These are phyloP conservation scores for Scenedesmus sp. DNA, from an alignment of 163 green algal species.

Conservation along the genomic window DNA sequence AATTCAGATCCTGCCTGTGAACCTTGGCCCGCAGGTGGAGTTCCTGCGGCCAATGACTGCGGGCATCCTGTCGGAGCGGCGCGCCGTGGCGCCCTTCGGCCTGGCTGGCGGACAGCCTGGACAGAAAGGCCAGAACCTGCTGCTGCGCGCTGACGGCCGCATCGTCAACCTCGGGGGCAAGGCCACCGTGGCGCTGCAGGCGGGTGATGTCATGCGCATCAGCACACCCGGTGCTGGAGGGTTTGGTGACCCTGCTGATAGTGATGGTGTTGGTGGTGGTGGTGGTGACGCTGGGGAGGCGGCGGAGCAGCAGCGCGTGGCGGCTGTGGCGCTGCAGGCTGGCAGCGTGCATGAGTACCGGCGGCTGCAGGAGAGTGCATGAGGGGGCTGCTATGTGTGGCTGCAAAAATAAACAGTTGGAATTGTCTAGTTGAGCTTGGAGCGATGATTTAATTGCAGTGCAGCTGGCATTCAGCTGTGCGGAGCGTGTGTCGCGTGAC, in stretches of 20 bases:
- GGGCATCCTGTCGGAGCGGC: conserved; percentile 90
- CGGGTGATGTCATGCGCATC: conserved; percentile 83
- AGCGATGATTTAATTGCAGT: neutral
- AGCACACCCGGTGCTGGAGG: conserved; percentile 81
- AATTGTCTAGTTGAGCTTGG: no score
- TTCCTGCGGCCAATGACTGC: conserved; percentile 90
- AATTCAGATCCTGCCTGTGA: neutral
- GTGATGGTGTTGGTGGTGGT: neutral
- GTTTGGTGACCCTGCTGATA: conserved; percentile 51
- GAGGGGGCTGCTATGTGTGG: neutral
- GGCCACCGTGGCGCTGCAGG: conserved; percentile 72
- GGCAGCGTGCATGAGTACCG: conserved; percentile 66
- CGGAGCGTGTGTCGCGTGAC: neutral
- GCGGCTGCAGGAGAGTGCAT: conserved; percentile 58
- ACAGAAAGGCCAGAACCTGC: conserved; percentile 83
- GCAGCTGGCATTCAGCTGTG: neutral
- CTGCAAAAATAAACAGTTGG: neutral
- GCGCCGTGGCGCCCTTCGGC: conserved; percentile 82
- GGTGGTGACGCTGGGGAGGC: neutral
- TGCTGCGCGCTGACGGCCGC: conserved; percentile 55
- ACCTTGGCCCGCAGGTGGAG: conserved; percentile 77
- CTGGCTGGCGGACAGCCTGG: conserved; percentile 78
- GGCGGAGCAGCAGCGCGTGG: neutral
- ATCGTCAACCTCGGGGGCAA: conserved; percentile 73
- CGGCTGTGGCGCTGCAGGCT: neutral